These are phyloP conservation scores for Talaromyces sp. DNA, from an alignment of 2,329 filamentous ascomycete species.

Conservation along the genomic window DNA sequence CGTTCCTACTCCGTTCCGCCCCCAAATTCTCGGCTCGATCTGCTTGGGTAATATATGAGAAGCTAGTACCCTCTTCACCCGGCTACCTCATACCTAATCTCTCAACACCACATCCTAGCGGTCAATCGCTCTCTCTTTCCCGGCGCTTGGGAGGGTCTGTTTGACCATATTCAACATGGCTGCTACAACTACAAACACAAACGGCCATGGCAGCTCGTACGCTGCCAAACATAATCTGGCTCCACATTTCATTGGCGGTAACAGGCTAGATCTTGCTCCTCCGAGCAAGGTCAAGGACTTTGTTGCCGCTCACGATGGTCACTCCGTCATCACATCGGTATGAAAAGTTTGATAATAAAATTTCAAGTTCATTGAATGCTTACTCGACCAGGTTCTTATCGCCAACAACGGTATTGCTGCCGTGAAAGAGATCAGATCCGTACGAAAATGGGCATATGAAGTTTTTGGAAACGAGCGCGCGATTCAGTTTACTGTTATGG, in stretches of 20 bases:
- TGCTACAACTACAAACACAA: conserved; percentile 28
- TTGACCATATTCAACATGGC: conserved; percentile 37
- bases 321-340: conserved; percentile 98
- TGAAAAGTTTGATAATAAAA: conserved; percentile 40
- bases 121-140: conserved; percentile 6
- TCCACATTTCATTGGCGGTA: conserved; percentile 95
- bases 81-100: not conserved
- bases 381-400: conserved; percentile 75
- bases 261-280: conserved; percentile 76
- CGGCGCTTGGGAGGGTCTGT: conserved; percentile 16
- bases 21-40: conserved; percentile 11
- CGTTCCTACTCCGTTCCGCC: conserved; percentile 9
- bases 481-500: conserved; percentile 99
- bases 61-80: not conserved
- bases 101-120: not conserved
- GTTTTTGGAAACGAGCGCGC: conserved; percentile 97
- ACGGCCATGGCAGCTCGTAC: conserved; percentile 60
- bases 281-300: conserved; percentile 94
- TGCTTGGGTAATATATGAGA: conserved; percentile 6
- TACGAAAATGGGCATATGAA: conserved; percentile 99
- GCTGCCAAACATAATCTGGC: conserved; percentile 79
- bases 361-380: not conserved
- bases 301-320: conserved; percentile 81
- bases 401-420: conserved; percentile 99
- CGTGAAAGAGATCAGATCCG: conserved; percentile 98